Percentiles rank a stretch among this genome's conserved stretches.
phyloP scores from a whole-genome alignment of 768 basidiomycete genomes.

The Mycena amicta region DNA sequence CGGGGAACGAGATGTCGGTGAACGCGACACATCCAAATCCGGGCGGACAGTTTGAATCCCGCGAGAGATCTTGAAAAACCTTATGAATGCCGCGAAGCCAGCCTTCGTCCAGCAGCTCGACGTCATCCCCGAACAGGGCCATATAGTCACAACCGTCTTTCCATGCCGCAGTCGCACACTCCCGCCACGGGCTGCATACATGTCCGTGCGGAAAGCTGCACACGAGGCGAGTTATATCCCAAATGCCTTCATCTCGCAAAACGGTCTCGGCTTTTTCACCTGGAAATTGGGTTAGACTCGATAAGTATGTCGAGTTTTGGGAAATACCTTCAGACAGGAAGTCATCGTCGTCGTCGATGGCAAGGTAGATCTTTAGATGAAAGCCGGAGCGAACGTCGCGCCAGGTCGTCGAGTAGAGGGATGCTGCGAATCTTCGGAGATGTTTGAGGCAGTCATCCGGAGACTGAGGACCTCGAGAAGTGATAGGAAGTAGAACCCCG shows the following conservation, averaged over 20 bases:
- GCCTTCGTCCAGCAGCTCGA: slow-evolving; percentile 48
- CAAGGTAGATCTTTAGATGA: slow-evolving; percentile 49
- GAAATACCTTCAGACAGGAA: slow-evolving; percentile 32
- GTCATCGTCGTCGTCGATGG: slow-evolving; percentile 52
- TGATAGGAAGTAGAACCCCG: slow-evolving; percentile 60
- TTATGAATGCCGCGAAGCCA: slow-evolving; percentile 51
- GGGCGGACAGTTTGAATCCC: slow-evolving; percentile 29
- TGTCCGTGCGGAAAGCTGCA: slow-evolving; percentile 46
- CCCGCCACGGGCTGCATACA: slow-evolving; percentile 57
- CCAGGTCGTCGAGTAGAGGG: slow-evolving; percentile 49
- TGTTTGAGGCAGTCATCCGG: slow-evolving; percentile 43
- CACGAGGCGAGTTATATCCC: slow-evolving; percentile 36
- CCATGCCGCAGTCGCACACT: slow-evolving; percentile 51
- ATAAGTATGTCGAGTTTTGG: not conserved
- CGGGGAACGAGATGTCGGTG: slow-evolving; percentile 55
- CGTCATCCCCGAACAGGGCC: slow-evolving; percentile 58
- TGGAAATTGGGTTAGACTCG: slow-evolving; percentile 7
- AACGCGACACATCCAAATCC: slow-evolving; percentile 64
- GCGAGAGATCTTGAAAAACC: slow-evolving; percentile 41
- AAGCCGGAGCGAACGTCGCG: slow-evolving; percentile 41
- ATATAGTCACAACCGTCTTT: slow-evolving; percentile 51
- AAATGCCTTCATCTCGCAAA: slow-evolving; percentile 40
- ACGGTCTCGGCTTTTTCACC: slow-evolving; percentile 38
- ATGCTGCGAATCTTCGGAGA: slow-evolving; percentile 44
- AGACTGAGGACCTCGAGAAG: slow-evolving; percentile 44